Base-by-base conservation (phyloP, 805 yeast genomes). In the Candida ovalis region DNA sequence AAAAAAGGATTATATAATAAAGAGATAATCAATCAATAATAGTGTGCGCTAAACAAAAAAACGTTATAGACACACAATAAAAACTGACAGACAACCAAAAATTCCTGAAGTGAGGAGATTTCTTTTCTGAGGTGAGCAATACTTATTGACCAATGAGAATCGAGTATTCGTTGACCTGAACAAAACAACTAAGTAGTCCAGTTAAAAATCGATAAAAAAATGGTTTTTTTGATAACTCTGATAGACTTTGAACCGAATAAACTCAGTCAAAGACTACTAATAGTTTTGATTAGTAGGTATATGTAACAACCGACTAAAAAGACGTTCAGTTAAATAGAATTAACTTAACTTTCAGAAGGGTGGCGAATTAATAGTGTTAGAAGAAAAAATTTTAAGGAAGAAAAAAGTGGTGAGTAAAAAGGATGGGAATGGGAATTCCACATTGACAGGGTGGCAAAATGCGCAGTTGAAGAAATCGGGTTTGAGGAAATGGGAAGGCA, bases 101-200 rank as follows among this genome's bases (percentile, higher is more conserved):
- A 37, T 12, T 39, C 45, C 48, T 40, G 51, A 42, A 21, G 12
- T 25, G 30, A 23, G 25, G 15, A 12, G 24, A 28, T 10, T 12
- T 33, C n/a, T 35, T 25, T 10, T 30, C 35, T 30, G 22, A 35
- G 22, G 38, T 17, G 22, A 18, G 38, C 21, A 35, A 35, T 9
- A 24, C 10, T 8, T 17, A 17, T 49, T 54, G 60, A 44, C 62
- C 61, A 55, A 57, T 60, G 43, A 60, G 54, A 52, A 45, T 43
- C 47, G 50, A 50, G 49, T 45, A 52, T 51, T 57, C 58, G 45
- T 36, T 24, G 43, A 44, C 41, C 60, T 62, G 70, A 67, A 58
- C 70, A 56, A 56, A 64, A 66, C 72, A 68, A 56, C 58, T 59
- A 68, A 68, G 72, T 63, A 64, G 72, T 68, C 72, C 65, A 60